phyloP scores from a whole-genome alignment of 2,329 filamentous ascomycete species.

The Colletotrichum magnum region DNA sequence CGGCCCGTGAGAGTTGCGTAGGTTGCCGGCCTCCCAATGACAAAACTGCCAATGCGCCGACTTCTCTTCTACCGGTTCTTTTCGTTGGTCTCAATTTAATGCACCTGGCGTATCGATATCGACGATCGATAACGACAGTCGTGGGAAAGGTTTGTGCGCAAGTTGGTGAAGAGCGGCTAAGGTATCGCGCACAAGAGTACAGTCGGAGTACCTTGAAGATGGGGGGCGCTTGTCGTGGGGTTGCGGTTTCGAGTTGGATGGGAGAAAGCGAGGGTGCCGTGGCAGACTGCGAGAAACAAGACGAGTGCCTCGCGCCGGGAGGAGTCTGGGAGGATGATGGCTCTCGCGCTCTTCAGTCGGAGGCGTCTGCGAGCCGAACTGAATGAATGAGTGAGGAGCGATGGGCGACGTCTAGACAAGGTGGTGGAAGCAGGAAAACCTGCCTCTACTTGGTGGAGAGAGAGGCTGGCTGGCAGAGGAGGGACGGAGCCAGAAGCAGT shows the following conservation, averaged over 20 bases:
- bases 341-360: neutral
- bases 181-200: conserved; percentile 17
- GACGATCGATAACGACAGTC: conserved; percentile 25
- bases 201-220: neutral
- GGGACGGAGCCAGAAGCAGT: conserved; percentile 11
- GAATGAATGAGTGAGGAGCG: neutral
- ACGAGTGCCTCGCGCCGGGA: conserved; percentile 26
- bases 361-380: neutral
- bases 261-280: neutral
- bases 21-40: neutral
- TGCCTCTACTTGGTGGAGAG: conserved; percentile 39
- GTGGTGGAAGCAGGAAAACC: conserved; percentile 33
- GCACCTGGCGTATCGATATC: neutral
- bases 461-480: conserved; percentile 29
- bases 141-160: neutral
- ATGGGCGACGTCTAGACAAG: conserved; percentile 10
- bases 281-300: conserved; percentile 9
- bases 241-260: conserved; percentile 21
- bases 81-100: neutral
- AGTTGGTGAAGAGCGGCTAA: conserved; percentile 6
- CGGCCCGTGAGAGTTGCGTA: conserved; percentile 13
- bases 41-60: conserved; percentile 2
- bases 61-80: neutral
- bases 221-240: conserved; percentile 26
- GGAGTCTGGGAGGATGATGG: neutral